A percentile compares a stretch with the other conserved stretches of the same genome.
These are phyloP conservation scores for Turnera subulata DNA, from an alignment of 345 rosid species.

Conservation along the genomic window DNA sequence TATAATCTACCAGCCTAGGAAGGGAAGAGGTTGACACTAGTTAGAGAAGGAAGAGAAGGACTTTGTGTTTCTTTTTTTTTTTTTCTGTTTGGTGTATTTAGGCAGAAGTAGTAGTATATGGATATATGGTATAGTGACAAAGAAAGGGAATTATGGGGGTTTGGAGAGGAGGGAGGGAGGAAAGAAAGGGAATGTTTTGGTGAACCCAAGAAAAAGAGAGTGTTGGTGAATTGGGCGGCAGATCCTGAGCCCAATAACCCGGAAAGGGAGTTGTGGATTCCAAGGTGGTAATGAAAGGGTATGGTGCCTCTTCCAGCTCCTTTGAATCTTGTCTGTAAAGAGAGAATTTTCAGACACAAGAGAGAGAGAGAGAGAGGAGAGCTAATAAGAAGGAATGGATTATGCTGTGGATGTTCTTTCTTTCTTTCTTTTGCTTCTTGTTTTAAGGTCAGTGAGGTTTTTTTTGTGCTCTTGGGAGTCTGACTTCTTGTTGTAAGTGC, in stretches of 20 bases:
- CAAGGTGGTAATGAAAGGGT: slow-evolving; percentile 17
- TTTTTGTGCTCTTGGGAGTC: background rate
- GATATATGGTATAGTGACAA: background rate
- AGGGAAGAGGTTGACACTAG: too few relatives aligned
- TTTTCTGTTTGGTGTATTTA: background rate
- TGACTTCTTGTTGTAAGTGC: slow-evolving; percentile 4
- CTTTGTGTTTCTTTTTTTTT: too few relatives aligned
- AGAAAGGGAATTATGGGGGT: background rate
- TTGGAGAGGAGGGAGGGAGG: background rate
- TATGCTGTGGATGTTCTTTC: too few relatives aligned
- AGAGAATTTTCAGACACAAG: background rate
- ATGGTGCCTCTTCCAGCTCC: background rate
- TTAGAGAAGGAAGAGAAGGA: too few relatives aligned
- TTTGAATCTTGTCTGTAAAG: too few relatives aligned
- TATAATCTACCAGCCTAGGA: too few relatives aligned
- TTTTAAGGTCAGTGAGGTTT: too few relatives aligned
- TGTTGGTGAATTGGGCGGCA: slow-evolving; percentile 60
- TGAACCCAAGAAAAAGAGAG: slow-evolving; percentile 20
- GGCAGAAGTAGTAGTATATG: too few relatives aligned
- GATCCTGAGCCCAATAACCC: slow-evolving; percentile 60
- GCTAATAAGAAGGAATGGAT: too few relatives aligned
- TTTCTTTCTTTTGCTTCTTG: too few relatives aligned
- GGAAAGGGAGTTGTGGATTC: slow-evolving; percentile 38
- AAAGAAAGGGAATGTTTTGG: background rate
- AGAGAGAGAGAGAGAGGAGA: slow-evolving; percentile 2